Evolutionary conservation across 345 rosid genomes (phyloP).

Genomic region (Fremontodendron californicum): DNA sequence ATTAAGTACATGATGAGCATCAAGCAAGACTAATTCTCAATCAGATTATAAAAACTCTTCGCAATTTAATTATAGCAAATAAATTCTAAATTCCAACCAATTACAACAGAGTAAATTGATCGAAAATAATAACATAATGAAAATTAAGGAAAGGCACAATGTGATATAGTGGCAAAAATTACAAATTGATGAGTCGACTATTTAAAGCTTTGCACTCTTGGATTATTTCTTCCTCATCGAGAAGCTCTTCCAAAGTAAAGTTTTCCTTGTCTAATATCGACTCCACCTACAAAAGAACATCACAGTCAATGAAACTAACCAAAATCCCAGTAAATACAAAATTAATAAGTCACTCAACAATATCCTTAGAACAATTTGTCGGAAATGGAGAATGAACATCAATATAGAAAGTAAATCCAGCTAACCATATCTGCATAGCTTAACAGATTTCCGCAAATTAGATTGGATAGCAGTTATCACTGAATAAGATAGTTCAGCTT

Average conservation of each 20-base stretch:
- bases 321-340: neutral
- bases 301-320: neutral
- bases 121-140: neutral
- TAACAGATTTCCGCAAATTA: neutral
- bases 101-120: neutral
- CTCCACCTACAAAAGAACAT: conserved; percentile 61
- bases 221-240: conserved; percentile 98
- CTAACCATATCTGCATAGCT: neutral
- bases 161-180: conserved; percentile 17
- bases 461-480: neutral
- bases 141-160: neutral
- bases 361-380: neutral
- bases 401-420: neutral
- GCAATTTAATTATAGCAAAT: neutral
- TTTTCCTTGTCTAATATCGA: conserved; percentile 79
- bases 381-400: neutral
- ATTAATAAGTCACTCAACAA: neutral
- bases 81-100: neutral
- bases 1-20: conserved; percentile 19
- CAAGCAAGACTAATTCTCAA: conserved; percentile 10
- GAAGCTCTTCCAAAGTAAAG: conserved; percentile 92
- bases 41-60: neutral
- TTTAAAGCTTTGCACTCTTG: conserved; percentile 99
- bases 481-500: neutral
- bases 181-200: conserved; percentile 94